Evolutionary conservation across 768 basidiomycete genomes (phyloP).

Genomic region (Termitomyces sp.): DNA sequence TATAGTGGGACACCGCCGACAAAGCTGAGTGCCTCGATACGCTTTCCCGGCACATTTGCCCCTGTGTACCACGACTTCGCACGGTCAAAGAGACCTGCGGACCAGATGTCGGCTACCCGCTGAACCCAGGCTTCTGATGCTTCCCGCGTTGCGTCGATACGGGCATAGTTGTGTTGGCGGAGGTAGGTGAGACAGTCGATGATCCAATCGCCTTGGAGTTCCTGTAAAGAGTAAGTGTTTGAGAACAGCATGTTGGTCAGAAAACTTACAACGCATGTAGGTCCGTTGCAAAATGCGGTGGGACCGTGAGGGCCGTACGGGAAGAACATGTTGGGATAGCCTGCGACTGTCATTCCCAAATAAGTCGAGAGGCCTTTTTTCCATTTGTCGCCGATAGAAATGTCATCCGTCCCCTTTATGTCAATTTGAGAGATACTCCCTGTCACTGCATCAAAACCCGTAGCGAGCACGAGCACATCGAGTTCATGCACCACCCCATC

Average conservation of each 20-base stretch:
- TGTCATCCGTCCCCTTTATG: constrained; percentile 19
- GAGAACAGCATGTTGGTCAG: not conserved
- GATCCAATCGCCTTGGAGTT: constrained; percentile 26
- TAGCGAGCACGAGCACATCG: not conserved
- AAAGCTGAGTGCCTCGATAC: constrained; percentile 21
- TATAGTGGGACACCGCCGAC: constrained; percentile 23
- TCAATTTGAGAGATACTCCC: constrained; percentile 25
- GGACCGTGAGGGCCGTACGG: constrained; percentile 26
- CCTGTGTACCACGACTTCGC: constrained; percentile 27
- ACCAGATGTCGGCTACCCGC: constrained; percentile 14
- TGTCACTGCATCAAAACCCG: constrained; percentile 10
- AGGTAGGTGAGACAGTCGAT: constrained; percentile 20
- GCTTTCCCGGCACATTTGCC: constrained; percentile 25
- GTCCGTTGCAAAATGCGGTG: constrained; percentile 25
- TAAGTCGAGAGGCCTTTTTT: constrained; percentile 18
- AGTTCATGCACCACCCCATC: constrained; percentile 13
- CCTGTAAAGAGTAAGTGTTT: constrained; percentile 11
- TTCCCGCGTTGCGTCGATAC: constrained; percentile 14
- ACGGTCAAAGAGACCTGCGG: constrained; percentile 14
- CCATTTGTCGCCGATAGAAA: constrained; percentile 23
- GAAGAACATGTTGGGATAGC: constrained; percentile 28
- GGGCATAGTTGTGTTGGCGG: not conserved
- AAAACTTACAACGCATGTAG: constrained; percentile 22
- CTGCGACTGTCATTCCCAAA: constrained; percentile 12
- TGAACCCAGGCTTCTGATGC: constrained; percentile 15